Base-by-base conservation (phyloP, 768 basidiomycete genomes). In the Chalciporus pseudorubinellus region DNA sequence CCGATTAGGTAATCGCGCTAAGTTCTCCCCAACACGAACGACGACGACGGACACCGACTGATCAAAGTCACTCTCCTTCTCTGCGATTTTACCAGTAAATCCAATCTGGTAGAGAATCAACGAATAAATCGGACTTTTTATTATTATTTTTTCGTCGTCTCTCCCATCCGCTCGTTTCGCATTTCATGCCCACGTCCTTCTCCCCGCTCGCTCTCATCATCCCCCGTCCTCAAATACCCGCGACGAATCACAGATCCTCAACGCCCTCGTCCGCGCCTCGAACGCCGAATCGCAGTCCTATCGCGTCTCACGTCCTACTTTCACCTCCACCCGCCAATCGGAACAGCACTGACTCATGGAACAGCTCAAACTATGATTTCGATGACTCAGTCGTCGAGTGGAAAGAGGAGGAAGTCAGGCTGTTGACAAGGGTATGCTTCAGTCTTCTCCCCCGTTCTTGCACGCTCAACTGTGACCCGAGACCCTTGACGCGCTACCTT, bases 311-410 rank as follows among this genome's bases (percentile, higher is more conserved):
- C 50, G 69, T 83, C 50, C 67, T 85, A 53, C 77, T 83, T 50
- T 64, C 76, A 4, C 65, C 69, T 0, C 67, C 69, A 0, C 60
- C 76, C 1, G 65, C 74, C 19, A 51, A 71, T 52, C 53, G 89
- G 57, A 85, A 84, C 68, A 89, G 87, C 68, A 83, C 84, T 1
- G 87, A 89, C 67, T 90, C 88, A 67, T 90, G 89, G 89, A 87
- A 85, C 67, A 88, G 86, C 61, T 91, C 89, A 19, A 89, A 82
- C 55, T 74, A 76, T 59, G 80, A 80, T 54, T 74, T 75, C n/a
- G 75, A 75, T 8, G 87, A 87, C 39, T 72, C 79, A 24, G 81
- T 83, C 48, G 80, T 72, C 4, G 85, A 87, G 47, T 92, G 89
- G 89, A 85, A 78, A 62, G 77, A 78, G 39, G 89, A 92, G 46